Conservation (phyloP, 2,329 filamentous ascomycete species). For the Fusarium secorum region DNA sequence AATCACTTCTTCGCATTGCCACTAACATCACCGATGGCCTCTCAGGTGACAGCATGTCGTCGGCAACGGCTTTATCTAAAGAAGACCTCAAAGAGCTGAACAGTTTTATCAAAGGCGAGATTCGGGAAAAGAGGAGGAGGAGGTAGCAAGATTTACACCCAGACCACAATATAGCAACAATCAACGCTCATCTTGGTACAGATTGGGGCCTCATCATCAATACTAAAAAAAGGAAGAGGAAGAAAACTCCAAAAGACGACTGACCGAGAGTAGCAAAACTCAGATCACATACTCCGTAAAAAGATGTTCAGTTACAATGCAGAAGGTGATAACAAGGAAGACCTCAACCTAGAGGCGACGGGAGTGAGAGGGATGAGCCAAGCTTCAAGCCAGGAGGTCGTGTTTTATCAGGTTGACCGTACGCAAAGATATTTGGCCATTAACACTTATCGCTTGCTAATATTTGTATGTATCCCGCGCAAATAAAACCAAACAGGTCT, state of each 20-base stretch:
- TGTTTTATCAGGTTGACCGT: neutral
- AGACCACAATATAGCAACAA: neutral
- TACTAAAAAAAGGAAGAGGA: neutral
- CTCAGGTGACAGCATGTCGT: neutral
- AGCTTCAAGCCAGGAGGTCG: neutral
- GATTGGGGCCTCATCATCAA: neutral
- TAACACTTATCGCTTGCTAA: neutral
- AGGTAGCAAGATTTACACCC: neutral
- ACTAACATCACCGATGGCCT: neutral
- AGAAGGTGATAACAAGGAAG: neutral
- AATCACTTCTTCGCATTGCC: neutral
- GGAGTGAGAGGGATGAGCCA: neutral
- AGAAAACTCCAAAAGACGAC: neutral
- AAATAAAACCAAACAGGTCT: conserved; percentile 2
- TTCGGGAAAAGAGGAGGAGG: neutral
- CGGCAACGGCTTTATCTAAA: neutral
- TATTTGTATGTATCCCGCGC: neutral
- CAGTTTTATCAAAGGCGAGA: neutral
- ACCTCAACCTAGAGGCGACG: neutral
- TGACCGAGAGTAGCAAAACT: neutral
- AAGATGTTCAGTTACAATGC: neutral
- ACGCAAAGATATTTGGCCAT: neutral
- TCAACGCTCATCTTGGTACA: neutral
- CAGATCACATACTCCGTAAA: neutral
- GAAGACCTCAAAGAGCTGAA: neutral